Conservation (phyloP, 352 stramenopile genomes). For the Phytophthora sansomeana region DNA sequence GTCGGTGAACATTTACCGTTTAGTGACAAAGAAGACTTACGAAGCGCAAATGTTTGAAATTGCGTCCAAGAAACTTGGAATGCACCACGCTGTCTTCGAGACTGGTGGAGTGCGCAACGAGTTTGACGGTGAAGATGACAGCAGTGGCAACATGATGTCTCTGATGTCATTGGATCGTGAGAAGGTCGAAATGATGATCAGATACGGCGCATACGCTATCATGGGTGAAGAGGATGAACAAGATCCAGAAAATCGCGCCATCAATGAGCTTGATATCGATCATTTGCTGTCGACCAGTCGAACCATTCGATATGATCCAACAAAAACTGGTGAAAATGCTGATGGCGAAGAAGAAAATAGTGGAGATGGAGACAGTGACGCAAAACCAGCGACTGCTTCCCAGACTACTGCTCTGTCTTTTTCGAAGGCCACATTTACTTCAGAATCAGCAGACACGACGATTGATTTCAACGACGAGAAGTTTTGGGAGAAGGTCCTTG, state of each 20-base stretch:
- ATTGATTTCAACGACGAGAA: constrained; percentile 93
- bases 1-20: constrained; percentile 99
- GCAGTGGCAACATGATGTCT: constrained; percentile 92
- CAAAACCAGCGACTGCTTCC: constrained; percentile 43
- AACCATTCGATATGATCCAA: constrained; percentile 90
- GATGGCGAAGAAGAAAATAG: constrained; percentile 48
- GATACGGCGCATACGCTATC: constrained; percentile 97
- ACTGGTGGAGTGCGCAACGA: constrained; percentile 92
- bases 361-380: constrained; percentile 50
- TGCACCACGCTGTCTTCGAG: constrained; percentile 99
- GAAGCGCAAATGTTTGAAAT: constrained; percentile 99
- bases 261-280: constrained; percentile 92
- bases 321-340: constrained; percentile 48
- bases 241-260: constrained; percentile 87
- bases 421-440: constrained; percentile 89
- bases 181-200: constrained; percentile 99
- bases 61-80: constrained; percentile 98
- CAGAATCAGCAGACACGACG: constrained; percentile 86
- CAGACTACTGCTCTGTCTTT: constrained; percentile 85
- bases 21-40: constrained; percentile 99
- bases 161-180: constrained; percentile 95
- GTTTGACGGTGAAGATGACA: constrained; percentile 95
- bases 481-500: constrained; percentile 92
- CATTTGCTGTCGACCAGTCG: constrained; percentile 85
- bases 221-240: constrained; percentile 97